phyloP scores from a whole-genome alignment of 345 rosid species.

The Heritiera fomes region DNA sequence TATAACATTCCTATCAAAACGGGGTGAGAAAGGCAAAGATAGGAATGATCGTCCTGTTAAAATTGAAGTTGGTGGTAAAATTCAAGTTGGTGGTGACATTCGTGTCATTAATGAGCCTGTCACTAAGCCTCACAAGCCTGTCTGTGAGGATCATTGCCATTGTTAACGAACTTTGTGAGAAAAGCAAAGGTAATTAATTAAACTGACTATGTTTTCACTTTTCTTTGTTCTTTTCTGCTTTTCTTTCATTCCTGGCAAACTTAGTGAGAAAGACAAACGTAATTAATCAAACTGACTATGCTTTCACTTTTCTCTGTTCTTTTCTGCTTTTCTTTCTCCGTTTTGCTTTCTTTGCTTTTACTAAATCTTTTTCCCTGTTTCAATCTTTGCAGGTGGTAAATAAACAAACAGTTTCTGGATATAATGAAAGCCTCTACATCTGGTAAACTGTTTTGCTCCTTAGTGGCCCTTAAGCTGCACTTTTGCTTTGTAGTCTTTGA shows the following conservation, averaged over 20 bases:
- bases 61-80: no score
- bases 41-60: no score
- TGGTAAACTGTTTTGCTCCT: slow-evolving; percentile 27
- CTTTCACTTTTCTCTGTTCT: background rate
- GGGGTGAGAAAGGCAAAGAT: no score
- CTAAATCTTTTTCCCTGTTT: background rate
- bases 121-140: no score
- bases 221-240: background rate
- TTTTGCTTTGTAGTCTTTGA: slow-evolving; percentile 16
- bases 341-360: background rate
- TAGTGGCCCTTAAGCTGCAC: slow-evolving; percentile 11
- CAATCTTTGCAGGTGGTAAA: slow-evolving; percentile 39
- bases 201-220: background rate
- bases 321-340: background rate
- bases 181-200: slow-evolving; percentile 53
- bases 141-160: no score
- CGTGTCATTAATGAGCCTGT: no score
- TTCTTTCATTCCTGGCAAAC: background rate
- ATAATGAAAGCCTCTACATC: background rate
- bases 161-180: background rate
- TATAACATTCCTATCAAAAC: slow-evolving; percentile 64
- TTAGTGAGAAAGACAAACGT: slow-evolving; percentile 54
- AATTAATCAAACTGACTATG: background rate
- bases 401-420: slow-evolving; percentile 24
- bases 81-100: no score